Base-by-base conservation (phyloP, 1,284 basidiomycete species). In the Apiotrichum gamsii region DNA sequence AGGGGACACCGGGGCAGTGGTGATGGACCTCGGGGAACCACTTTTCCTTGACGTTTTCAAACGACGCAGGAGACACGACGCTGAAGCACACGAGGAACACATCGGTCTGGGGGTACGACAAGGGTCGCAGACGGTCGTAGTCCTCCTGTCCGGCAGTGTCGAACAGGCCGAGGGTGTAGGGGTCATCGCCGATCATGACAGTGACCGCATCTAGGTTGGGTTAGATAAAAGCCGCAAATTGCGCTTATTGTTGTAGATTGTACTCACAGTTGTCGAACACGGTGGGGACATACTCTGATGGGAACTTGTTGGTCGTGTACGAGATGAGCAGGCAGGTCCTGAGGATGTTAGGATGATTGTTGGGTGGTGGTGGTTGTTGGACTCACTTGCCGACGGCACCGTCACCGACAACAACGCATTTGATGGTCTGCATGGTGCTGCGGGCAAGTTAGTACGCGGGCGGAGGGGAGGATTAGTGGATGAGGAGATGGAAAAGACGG, bases 21-120 rank as follows among this genome's bases (percentile, higher is more conserved):
- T 98, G 94, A 72, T 93, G 91, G 43, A 98, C 94, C 77, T 99
- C 95, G 23, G 94, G 95, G 81, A 97, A 96, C 94, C 94, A 99
- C 74, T 99, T 99, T 76, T 98, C 94, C 80, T 95, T 97, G 65
- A 99, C 94, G 85, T 99, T 98, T 75, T 99, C 94, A 69, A 96
- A 99, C 44, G 91, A 96, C 31, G 95, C 93, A 5, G 94, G 95
- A 20, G 89, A 94, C 28, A 93, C 96, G 59, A 99, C 95, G 67
- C 89, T 94, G 79, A 97, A 99, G 77, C 94, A 99, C 61, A 99
- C 93, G 49, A 99, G 81, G 80, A 99, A 98, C 48, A 98, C 94
- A 68, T 99, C 95, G 57, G 94, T 99, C 77, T 98, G 94, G 21
- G 94, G 94, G 79, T 99, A 99, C 68, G 93, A 97, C 75, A 99